Conservation (phyloP, 306 rosid genomes). For the Lathyrus sativus region DNA sequence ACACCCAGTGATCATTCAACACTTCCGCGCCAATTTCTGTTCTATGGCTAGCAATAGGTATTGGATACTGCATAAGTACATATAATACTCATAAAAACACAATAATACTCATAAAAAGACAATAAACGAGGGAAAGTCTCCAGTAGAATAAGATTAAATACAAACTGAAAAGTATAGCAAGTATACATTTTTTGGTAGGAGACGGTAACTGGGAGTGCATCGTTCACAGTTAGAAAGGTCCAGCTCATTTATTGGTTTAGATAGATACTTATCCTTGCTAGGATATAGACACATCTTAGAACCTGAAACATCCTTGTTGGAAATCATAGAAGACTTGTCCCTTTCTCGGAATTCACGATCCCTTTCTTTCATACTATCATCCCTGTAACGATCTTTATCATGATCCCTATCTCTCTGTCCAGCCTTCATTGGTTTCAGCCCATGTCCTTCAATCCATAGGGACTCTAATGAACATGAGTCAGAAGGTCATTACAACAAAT, state of each 20-base stretch:
- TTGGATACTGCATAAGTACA: constrained; percentile 72
- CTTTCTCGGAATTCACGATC: constrained; percentile 69
- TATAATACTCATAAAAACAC: constrained; percentile 19
- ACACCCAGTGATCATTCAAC: constrained; percentile 94
- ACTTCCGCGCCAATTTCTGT: constrained; percentile 82
- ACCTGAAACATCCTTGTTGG: constrained; percentile 66
- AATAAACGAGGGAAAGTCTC: constrained; percentile 23
- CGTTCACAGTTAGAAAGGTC: constrained; percentile 96
- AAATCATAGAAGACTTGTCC: constrained; percentile 53
- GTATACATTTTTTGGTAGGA: constrained; percentile 85
- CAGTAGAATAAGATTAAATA: constrained; percentile 24
- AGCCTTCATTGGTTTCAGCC: constrained; percentile 54
- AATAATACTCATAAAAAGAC: constrained; percentile 20
- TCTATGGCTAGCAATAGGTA: constrained; percentile 87
- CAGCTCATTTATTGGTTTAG: constrained; percentile 93
- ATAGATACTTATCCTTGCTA: constrained; percentile 86
- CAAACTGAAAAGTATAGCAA: constrained; percentile 23
- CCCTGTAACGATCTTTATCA: constrained; percentile 65
- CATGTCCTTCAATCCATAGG: constrained; percentile 73
- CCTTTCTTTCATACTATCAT: constrained; percentile 68
- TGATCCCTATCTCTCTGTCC: constrained; percentile 65
- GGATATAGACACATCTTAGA: constrained; percentile 70
- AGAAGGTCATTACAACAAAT: constrained; percentile 17
- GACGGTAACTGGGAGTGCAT: constrained; percentile 97
- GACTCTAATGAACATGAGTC: constrained; percentile 56